phyloP scores from a whole-genome alignment of 805 yeast genomes.

The Candida hispaniensis region DNA sequence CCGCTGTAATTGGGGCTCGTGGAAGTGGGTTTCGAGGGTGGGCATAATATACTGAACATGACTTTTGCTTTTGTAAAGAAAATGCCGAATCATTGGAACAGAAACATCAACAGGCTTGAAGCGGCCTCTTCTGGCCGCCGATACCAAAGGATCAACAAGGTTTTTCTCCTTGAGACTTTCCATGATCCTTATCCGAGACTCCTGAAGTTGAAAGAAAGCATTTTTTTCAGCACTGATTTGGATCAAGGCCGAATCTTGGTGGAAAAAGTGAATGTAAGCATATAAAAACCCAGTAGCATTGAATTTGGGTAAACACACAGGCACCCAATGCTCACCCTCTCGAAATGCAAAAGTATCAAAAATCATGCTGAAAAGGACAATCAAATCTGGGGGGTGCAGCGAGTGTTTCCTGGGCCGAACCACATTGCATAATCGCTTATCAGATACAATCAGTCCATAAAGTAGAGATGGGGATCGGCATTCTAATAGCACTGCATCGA shows the following conservation, averaged over 20 bases:
- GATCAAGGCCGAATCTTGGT: constrained; percentile 34
- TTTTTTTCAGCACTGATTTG: constrained; percentile 62
- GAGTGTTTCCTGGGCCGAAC: constrained; percentile 70
- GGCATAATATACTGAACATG: constrained; percentile 55
- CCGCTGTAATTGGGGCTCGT: constrained; percentile 22
- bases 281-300: constrained; percentile 81
- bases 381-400: constrained; percentile 71
- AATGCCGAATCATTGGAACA: constrained; percentile 57
- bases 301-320: constrained; percentile 84
- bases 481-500: constrained; percentile 45
- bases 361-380: constrained; percentile 60
- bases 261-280: constrained; percentile 58
- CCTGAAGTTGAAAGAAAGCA: constrained; percentile 65
- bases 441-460: constrained; percentile 64
- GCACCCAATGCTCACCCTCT: constrained; percentile 75
- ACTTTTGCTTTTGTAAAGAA: constrained; percentile 61
- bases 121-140: constrained; percentile 29
- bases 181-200: constrained; percentile 44
- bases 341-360: constrained; percentile 45
- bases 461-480: constrained; percentile 45
- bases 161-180: constrained; percentile 31
- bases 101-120: constrained; percentile 42
- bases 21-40: constrained; percentile 31
- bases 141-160: constrained; percentile 32
- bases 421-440: constrained; percentile 54